Conservation (phyloP, 148 eudicot genomes). For the Rhododendron ferrugineum region DNA sequence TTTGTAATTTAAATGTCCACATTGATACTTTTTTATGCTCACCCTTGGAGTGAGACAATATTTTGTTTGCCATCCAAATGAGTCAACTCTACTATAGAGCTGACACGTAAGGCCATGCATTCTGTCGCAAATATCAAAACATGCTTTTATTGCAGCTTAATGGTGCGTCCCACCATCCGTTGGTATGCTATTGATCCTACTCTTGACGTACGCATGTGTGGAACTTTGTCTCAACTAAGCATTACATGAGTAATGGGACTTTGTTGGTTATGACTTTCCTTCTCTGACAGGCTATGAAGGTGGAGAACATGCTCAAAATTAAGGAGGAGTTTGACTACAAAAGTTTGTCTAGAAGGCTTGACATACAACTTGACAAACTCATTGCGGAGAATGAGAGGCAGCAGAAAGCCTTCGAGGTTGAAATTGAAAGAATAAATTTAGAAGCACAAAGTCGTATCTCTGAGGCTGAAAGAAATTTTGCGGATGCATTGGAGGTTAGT, state of each 20-base stretch:
- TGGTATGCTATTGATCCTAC: not conserved
- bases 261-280: not conserved
- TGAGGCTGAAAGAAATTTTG: slow-evolving; percentile 60
- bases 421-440: slow-evolving; percentile 54
- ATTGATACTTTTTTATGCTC: not conserved
- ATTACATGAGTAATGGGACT: not conserved
- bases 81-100: not conserved
- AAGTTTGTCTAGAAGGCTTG: slow-evolving; percentile 86
- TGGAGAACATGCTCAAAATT: slow-evolving; percentile 85
- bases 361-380: slow-evolving; percentile 82
- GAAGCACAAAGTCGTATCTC: slow-evolving; percentile 63
- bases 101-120: not conserved
- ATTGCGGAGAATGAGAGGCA: slow-evolving; percentile 90
- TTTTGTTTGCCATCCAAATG: slow-evolving; percentile 28
- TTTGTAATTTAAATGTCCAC: not conserved
- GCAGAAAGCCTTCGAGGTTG: slow-evolving; percentile 71
- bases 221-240: not conserved
- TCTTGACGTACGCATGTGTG: not conserved
- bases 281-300: slow-evolving; percentile 25
- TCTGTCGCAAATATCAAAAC: not conserved
- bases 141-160: not conserved
- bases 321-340: slow-evolving; percentile 97
- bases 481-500: slow-evolving; percentile 71
- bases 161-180: not conserved
- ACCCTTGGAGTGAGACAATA: slow-evolving; percentile 5